Base-by-base conservation (phyloP, 2,329 filamentous ascomycete genomes). In the Penicillium psychrosexuale region DNA sequence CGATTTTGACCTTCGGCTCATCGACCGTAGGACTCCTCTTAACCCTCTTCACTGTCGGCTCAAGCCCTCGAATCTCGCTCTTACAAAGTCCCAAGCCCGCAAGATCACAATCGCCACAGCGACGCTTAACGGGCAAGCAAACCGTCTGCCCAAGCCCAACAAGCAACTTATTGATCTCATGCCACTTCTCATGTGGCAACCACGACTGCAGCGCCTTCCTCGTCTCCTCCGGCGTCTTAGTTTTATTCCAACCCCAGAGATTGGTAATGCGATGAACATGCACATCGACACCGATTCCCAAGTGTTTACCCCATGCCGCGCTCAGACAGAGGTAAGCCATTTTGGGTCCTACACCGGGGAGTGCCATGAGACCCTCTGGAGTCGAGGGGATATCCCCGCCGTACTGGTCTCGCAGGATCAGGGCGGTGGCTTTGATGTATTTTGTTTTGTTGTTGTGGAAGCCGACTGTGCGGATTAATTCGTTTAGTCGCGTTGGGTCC, bases 371-470 rank as follows among this genome's bases (percentile, higher is more conserved):
- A 0, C 88, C 91, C 59, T 86, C 81, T 48, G 93, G 84, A 0
- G 87, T 89, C 58, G 87, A 80, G 1, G 92, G 92, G 52, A 97
- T 94, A 67, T 97, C 92, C 48, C 84, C 84, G 56, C 78, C 70
- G 74, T 84, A 90, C 50, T 84, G 72, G 66, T 93, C 87, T 43
- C 84, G 82, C 27, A 96, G 79, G 33, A 96, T 86, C 31, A 81
- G 75, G 3, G 91, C 91, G 0, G 88, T 80, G 53, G 85, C 80
- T 71, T 94, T 91, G 69, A 96, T 87, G 70, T 84, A 89, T 75
- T 86, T 88, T 2, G 91, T 94, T 77, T 97, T 97, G 74, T 91
- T 92, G 69, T 96, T 96, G 77, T 96, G 92, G 71, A 97, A 97
- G 27, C 92, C 92, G 38, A 96, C 91, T 62, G 88, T 86, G 70